Conservation (phyloP, 345 rosid genomes). For the Psidium guajava region DNA sequence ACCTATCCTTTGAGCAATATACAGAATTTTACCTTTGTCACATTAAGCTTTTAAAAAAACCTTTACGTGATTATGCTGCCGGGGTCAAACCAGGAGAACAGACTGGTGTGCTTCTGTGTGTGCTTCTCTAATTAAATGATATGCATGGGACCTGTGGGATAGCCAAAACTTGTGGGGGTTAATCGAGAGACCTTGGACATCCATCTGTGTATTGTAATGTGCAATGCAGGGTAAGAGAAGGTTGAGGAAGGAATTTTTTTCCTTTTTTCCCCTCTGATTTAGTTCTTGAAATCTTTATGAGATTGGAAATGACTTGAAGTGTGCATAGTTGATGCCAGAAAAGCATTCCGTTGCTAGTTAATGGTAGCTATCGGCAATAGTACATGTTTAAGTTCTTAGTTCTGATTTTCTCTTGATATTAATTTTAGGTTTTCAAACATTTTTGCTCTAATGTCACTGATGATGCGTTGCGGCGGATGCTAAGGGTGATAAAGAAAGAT, state of each 20-base stretch:
- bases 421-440: slow-evolving; percentile 71
- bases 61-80: background rate
- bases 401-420: background rate
- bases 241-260: background rate
- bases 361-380: background rate
- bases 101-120: background rate
- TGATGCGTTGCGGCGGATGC: slow-evolving; percentile 75
- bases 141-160: background rate
- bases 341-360: background rate
- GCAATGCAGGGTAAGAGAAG: background rate
- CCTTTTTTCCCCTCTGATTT: background rate
- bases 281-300: background rate
- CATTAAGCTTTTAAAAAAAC: background rate
- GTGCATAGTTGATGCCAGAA: background rate
- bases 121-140: background rate
- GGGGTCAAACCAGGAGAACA: background rate
- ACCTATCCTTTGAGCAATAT: background rate
- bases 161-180: background rate
- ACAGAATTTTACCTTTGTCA: background rate
- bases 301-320: background rate
- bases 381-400: background rate
- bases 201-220: background rate
- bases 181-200: background rate
- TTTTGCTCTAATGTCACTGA: slow-evolving; percentile 67
- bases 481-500: slow-evolving; percentile 81